Conservation (phyloP, 2,329 filamentous ascomycete species). For the Aureobasidium sp. region DNA sequence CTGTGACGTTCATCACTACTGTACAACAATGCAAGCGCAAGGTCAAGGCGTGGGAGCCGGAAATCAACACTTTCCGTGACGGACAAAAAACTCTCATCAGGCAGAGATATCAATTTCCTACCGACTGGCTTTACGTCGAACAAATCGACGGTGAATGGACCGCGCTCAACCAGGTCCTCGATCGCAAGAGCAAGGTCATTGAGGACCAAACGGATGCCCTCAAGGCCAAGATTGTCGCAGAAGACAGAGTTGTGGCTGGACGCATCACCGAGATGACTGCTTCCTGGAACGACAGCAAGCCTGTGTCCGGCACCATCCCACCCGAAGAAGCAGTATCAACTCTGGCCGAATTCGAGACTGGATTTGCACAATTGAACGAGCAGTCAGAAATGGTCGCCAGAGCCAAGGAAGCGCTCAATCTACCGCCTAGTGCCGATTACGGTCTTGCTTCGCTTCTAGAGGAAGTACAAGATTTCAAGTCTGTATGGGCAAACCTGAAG, state of each 20-base stretch:
- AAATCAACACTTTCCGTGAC: conserved; percentile 92
- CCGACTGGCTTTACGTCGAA: conserved; percentile 90
- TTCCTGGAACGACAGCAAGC: conserved; percentile 95
- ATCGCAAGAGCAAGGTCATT: conserved; percentile 88
- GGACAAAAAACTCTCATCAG: conserved; percentile 86
- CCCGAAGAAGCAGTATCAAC: conserved; percentile 81
- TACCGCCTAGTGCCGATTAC: conserved; percentile 70
- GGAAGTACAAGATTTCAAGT: conserved; percentile 97
- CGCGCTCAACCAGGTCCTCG: conserved; percentile 81
- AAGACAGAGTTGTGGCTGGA: conserved; percentile 83
- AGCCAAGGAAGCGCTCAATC: conserved; percentile 91
- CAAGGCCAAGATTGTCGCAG: conserved; percentile 85
- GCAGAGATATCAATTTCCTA: conserved; percentile 86
- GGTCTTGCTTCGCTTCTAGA: conserved; percentile 80
- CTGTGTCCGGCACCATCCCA: conserved; percentile 86
- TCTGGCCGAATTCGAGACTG: conserved; percentile 70
- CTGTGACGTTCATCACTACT: conserved; percentile 96
- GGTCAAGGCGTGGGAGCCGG: conserved; percentile 86
- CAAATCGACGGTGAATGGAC: conserved; percentile 97
- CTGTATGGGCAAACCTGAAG: conserved; percentile 90
- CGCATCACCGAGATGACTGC: conserved; percentile 76
- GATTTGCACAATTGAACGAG: conserved; percentile 74
- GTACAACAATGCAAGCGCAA: conserved; percentile 94
- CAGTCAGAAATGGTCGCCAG: conserved; percentile 91
- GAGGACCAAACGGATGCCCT: conserved; percentile 93